A percentile compares a stretch with the other conserved stretches of the same genome.
Evolutionary conservation across 192 early-diverging fungal species (phyloP).

Genomic region (Linnemannia hyalina): DNA sequence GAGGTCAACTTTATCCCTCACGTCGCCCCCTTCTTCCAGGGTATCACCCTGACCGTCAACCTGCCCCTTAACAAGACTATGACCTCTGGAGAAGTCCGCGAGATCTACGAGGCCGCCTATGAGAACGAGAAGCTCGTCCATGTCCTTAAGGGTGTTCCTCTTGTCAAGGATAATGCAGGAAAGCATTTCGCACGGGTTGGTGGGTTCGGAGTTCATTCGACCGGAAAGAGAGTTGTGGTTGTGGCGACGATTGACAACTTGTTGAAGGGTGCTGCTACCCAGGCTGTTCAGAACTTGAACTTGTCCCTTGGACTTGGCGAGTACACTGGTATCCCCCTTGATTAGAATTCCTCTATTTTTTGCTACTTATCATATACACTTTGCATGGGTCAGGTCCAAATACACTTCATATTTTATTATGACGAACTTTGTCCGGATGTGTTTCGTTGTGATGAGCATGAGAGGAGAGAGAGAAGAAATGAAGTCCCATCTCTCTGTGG

Average conservation of each 20-base stretch:
- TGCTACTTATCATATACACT: not conserved
- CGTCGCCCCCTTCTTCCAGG: conserved; percentile 94
- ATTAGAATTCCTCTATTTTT: conserved; percentile 23
- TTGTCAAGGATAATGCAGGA: conserved; percentile 91
- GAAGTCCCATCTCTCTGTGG: no score
- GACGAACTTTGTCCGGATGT: no score
- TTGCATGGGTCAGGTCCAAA: not conserved
- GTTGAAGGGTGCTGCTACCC: conserved; percentile 99
- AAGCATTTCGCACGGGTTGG: conserved; percentile 93
- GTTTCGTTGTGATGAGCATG: no score
- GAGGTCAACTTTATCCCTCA: conserved; percentile 89
- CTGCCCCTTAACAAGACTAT: conserved; percentile 86
- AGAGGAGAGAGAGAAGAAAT: no score
- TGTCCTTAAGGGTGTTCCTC: conserved; percentile 81
- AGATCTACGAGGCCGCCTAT: conserved; percentile 81
- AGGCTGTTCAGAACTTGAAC: conserved; percentile 96
- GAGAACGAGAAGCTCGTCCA: conserved; percentile 84
- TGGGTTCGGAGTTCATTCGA: conserved; percentile 90
- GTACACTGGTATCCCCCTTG: conserved; percentile 88
- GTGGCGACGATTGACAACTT: conserved; percentile 96
- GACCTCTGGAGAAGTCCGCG: conserved; percentile 77
- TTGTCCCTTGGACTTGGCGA: conserved; percentile 92
- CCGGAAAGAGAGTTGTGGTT: conserved; percentile 85
- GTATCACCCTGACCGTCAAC: conserved; percentile 90
- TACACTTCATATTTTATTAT: not conserved